phyloP scores from a whole-genome alignment of 306 rosid species.

The Urtica urens region DNA sequence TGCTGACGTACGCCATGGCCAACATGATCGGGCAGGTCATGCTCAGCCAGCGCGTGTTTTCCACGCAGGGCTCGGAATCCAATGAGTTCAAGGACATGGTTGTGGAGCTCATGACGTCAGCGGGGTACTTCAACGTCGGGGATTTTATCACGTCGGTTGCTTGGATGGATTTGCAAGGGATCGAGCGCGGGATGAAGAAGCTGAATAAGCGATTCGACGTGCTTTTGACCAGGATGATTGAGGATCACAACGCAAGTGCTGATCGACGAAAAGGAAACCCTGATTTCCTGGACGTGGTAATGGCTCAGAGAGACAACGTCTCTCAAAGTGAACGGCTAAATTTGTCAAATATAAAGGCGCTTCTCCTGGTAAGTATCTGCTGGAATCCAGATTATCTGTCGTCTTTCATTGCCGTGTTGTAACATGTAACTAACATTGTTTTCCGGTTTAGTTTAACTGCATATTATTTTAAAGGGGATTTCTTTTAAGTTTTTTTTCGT shows the following conservation, averaged over 20 bases:
- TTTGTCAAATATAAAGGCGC: constrained; percentile 49
- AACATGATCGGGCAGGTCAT: constrained; percentile 52
- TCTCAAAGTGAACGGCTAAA: constrained; percentile 33
- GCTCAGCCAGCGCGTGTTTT: constrained; percentile 51
- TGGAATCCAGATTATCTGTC: too few species aligned
- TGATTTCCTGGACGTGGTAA: constrained; percentile 37
- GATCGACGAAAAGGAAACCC: constrained; percentile 11
- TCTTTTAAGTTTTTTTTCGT: too few species aligned
- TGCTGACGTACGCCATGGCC: constrained; percentile 42
- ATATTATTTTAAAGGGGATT: too few species aligned
- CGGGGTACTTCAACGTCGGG: constrained; percentile 56
- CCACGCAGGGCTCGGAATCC: constrained; percentile 27
- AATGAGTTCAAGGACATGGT: constrained; percentile 66
- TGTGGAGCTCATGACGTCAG: constrained; percentile 46
- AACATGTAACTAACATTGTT: too few species aligned
- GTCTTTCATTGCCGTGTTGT: too few species aligned
- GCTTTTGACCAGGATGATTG: constrained; percentile 38
- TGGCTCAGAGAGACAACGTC: constrained; percentile 20
- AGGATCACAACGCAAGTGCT: constrained; percentile 28
- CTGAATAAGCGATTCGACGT: constrained; percentile 48
- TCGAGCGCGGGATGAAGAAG: constrained; percentile 46
- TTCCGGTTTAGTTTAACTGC: too few species aligned
- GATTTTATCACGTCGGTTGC: constrained; percentile 60
- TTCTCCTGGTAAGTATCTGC: constrained; percentile 40
- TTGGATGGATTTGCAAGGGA: constrained; percentile 56